Evolutionary conservation across 1,284 basidiomycete genomes (phyloP).

Genomic region (Leccinum subrobustum): DNA sequence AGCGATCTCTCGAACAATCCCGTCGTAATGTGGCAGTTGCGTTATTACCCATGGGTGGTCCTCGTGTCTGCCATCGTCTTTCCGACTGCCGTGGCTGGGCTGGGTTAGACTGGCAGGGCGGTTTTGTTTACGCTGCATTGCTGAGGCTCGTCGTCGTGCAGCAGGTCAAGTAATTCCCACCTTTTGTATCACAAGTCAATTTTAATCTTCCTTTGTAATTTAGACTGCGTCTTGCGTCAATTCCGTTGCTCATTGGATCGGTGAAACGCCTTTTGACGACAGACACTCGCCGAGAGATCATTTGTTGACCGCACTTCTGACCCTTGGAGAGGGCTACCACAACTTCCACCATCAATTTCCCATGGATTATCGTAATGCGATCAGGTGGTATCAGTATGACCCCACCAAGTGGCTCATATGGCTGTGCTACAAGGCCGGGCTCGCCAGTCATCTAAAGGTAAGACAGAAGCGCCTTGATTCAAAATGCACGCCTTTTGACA

Average conservation of each 20-base stretch:
- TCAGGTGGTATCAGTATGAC: slow-evolving; percentile 87
- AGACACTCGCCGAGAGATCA: slow-evolving; percentile 87
- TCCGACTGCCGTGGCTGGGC: slow-evolving; percentile 71
- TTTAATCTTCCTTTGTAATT: not conserved
- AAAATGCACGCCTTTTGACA: not conserved
- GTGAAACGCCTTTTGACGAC: slow-evolving; percentile 86
- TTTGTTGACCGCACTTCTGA: slow-evolving; percentile 79
- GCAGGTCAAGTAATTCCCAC: slow-evolving; percentile 56
- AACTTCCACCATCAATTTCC: slow-evolving; percentile 94
- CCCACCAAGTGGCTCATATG: slow-evolving; percentile 89
- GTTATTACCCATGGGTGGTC: slow-evolving; percentile 69
- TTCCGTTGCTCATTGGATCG: slow-evolving; percentile 90
- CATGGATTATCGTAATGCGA: slow-evolving; percentile 88
- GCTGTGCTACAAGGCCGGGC: slow-evolving; percentile 56
- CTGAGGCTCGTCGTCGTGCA: slow-evolving; percentile 81
- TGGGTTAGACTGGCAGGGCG: slow-evolving; percentile 78
- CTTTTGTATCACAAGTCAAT: not conserved
- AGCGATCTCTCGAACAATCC: slow-evolving; percentile 74
- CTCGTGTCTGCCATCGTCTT: slow-evolving; percentile 68
- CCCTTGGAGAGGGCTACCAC: slow-evolving; percentile 82
- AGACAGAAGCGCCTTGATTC: not conserved
- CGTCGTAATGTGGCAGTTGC: slow-evolving; percentile 84
- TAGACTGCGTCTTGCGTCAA: slow-evolving; percentile 91
- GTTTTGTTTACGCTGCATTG: slow-evolving; percentile 79
- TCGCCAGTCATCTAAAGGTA: slow-evolving; percentile 81